Conservation (phyloP, 257 asterid genomes). For the Penstemon barbatus region DNA sequence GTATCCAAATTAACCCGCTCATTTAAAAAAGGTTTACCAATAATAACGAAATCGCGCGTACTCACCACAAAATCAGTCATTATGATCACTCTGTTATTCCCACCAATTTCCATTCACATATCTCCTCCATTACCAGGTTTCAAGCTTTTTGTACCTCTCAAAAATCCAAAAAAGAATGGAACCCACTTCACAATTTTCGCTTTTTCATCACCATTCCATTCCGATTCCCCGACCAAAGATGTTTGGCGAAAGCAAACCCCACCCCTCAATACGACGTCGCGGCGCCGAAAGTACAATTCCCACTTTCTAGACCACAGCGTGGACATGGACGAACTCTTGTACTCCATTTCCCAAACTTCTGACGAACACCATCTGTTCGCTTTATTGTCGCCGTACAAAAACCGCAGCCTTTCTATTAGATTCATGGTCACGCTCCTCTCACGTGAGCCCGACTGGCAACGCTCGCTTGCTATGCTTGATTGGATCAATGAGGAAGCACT, state of each 20-base stretch:
- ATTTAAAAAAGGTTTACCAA: no score
- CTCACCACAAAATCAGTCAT: no score
- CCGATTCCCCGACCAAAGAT: conserved; percentile 32
- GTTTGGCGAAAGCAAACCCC: conserved; percentile 51
- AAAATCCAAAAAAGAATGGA: conserved; percentile 21
- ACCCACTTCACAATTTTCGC: conserved; percentile 40
- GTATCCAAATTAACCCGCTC: no score
- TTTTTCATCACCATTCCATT: conserved; percentile 26
- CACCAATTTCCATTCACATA: conserved; percentile 29
- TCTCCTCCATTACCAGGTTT: conserved; percentile 32
- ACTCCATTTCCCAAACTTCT: conserved; percentile 57
- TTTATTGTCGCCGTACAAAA: conserved; percentile 65
- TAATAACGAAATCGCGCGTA: no score
- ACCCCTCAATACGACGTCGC: conserved; percentile 22
- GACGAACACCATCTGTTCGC: conserved; percentile 71
- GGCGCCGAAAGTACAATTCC: conserved; percentile 34
- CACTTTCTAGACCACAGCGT: conserved; percentile 58
- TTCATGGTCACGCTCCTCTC: conserved; percentile 86
- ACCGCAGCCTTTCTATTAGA: conserved; percentile 57
- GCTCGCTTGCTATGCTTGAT: conserved; percentile 87
- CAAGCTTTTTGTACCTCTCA: conserved; percentile 31
- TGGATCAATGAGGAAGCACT: conserved; percentile 82
- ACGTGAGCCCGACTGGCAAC: conserved; percentile 82
- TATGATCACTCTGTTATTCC: conserved; percentile 23
- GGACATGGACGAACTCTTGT: conserved; percentile 68